phyloP scores from a whole-genome alignment of 352 stramenopile species.

The Phytophthora niederhauseri region DNA sequence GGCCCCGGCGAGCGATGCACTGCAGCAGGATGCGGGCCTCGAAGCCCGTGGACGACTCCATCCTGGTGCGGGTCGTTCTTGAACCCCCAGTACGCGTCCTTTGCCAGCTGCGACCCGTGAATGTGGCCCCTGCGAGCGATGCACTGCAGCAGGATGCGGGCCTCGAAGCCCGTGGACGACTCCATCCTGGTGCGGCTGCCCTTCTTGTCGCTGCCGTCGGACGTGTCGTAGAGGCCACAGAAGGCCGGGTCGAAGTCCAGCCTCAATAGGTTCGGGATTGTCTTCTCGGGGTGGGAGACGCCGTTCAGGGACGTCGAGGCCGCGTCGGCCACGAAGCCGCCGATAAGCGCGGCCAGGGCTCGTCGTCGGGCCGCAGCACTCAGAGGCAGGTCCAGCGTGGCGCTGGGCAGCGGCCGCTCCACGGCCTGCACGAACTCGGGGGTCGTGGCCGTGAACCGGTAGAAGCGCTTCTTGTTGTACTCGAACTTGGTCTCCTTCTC shows the following conservation, averaged over 20 bases:
- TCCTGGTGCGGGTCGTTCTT: no score
- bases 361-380: slow-evolving; percentile 62
- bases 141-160: slow-evolving; percentile 75
- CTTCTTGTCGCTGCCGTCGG: slow-evolving; percentile 42
- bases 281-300: slow-evolving; percentile 78
- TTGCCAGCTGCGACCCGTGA: slow-evolving; percentile 72
- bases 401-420: slow-evolving; percentile 46
- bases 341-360: slow-evolving; percentile 70
- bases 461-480: slow-evolving; percentile 86
- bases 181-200: slow-evolving; percentile 55
- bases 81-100: slow-evolving; percentile 84
- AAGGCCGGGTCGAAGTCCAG: slow-evolving; percentile 83
- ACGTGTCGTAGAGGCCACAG: slow-evolving; percentile 66
- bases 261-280: slow-evolving; percentile 74
- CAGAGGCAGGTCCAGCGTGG: slow-evolving; percentile 70
- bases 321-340: slow-evolving; percentile 78
- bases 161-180: slow-evolving; percentile 81
- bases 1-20: slow-evolving; percentile 68
- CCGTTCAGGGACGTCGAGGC: slow-evolving; percentile 82
- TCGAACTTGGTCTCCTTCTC: slow-evolving; percentile 86
- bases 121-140: slow-evolving; percentile 73
- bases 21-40: slow-evolving; percentile 78
- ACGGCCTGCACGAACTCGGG: slow-evolving; percentile 72
- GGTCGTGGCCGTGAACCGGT: slow-evolving; percentile 77
- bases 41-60: slow-evolving; percentile 84